Percentiles rank a stretch among this genome's conserved stretches.
phyloP scores from a whole-genome alignment of 169 alveolate species.

The Hammondia hammondi region DNA sequence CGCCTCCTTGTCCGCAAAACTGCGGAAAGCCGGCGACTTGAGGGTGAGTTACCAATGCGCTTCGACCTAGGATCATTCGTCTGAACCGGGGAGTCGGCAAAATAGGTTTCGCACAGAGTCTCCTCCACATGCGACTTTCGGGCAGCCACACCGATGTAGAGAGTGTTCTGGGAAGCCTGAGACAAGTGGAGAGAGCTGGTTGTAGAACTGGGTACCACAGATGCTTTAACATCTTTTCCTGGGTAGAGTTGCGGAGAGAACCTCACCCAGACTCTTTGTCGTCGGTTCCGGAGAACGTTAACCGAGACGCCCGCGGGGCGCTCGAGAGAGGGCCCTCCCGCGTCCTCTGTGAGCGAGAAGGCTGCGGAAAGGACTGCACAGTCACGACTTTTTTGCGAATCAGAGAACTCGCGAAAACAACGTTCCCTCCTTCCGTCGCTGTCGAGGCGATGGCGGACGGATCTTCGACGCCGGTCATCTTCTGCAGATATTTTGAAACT shows the following conservation, averaged over 20 bases:
- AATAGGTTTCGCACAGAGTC: too few species aligned
- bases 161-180: too few species aligned
- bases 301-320: background rate
- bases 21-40: too few species aligned
- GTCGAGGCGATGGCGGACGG: constrained; percentile 10
- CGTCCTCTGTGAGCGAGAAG: background rate
- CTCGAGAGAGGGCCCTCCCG: background rate
- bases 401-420: background rate
- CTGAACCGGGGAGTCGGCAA: too few species aligned
- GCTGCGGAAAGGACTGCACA: background rate
- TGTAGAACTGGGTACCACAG: too few species aligned
- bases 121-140: too few species aligned
- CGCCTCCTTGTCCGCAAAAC: too few species aligned
- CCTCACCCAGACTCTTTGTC: constrained; percentile 21
- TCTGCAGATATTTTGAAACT: background rate
- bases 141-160: too few species aligned
- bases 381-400: background rate
- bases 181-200: too few species aligned
- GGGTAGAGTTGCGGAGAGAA: background rate
- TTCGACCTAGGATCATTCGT: too few species aligned
- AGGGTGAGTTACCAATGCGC: too few species aligned
- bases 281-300: background rate
- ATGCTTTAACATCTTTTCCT: too few species aligned
- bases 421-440: background rate
- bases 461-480: background rate